Evolutionary conservation across 805 yeast species (phyloP).

Genomic region (Saccharomycopsis malanga): DNA sequence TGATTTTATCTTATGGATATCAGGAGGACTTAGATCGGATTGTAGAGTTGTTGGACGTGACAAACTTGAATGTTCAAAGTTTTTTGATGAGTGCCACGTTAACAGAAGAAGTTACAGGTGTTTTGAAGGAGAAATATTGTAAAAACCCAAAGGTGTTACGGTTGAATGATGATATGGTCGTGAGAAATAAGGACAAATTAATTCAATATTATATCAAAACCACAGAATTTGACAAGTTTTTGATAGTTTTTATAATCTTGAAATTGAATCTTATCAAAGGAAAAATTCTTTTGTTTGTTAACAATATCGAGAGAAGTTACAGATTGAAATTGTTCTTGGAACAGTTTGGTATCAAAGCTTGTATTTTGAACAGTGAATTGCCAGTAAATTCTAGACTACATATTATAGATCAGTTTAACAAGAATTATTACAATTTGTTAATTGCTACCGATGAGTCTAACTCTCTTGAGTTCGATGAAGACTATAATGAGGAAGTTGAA

Average conservation of each 20-base stretch:
- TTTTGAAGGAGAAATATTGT: conserved; percentile 71
- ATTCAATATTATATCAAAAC: conserved; percentile 83
- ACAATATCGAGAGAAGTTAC: conserved; percentile 92
- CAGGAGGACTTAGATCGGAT: conserved; percentile 69
- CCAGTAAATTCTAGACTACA: conserved; percentile 91
- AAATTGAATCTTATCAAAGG: conserved; percentile 85
- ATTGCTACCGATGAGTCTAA: conserved; percentile 93
- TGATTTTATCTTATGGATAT: conserved; percentile 84
- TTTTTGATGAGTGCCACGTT: conserved; percentile 96
- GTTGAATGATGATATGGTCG: conserved; percentile 61
- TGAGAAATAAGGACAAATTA: conserved; percentile 48
- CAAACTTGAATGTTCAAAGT: conserved; percentile 52
- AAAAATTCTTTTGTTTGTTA: conserved; percentile 84
- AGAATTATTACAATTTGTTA: conserved; percentile 74
- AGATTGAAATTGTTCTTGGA: conserved; percentile 83
- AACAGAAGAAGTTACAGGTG: conserved; percentile 68
- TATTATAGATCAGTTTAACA: conserved; percentile 91
- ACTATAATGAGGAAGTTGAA: conserved; percentile 25
- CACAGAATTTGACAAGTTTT: conserved; percentile 83
- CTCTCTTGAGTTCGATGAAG: conserved; percentile 42
- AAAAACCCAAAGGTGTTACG: conserved; percentile 74
- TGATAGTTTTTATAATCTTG: conserved; percentile 85
- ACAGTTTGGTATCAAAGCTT: conserved; percentile 86
- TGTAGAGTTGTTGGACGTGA: conserved; percentile 56
- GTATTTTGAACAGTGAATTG: conserved; percentile 85